Percentiles rank a stretch among this genome's conserved stretches.
These are phyloP conservation scores for Apiospora rasikravindrae DNA, from an alignment of 2,329 filamentous ascomycete genomes.

Conservation along the genomic window DNA sequence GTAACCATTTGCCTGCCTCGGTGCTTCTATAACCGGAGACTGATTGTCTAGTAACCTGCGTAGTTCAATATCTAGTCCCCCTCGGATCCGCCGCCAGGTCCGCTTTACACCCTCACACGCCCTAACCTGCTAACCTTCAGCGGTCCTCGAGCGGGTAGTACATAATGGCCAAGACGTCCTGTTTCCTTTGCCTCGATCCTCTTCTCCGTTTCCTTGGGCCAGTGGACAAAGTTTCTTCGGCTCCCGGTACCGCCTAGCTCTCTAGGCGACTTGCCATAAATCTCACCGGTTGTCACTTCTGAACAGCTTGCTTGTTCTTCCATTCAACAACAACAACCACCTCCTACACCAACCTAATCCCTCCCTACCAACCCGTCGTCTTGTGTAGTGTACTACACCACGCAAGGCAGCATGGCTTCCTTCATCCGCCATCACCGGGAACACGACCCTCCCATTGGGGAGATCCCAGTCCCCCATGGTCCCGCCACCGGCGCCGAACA, in stretches of 20 bases:
- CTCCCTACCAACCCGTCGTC: not conserved
- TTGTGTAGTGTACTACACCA: not conserved
- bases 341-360: not conserved
- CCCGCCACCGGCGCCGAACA: conserved; percentile 55
- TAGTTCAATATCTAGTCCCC: not conserved
- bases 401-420: conserved; percentile 38
- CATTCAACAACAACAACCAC: not conserved
- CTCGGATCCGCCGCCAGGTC: conserved; percentile 8
- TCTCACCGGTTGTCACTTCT: not conserved
- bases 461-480: conserved; percentile 62
- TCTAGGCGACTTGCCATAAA: not conserved
- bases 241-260: conserved; percentile 3
- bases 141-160: not conserved
- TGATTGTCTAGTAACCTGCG: not conserved
- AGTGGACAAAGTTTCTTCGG: conserved; percentile 5
- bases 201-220: conserved; percentile 6
- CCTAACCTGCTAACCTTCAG: not conserved
- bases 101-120: conserved; percentile 1
- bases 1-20: not conserved
- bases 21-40: conserved; percentile 7
- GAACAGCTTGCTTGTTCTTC: conserved; percentile 10
- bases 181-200: not conserved
- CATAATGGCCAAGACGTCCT: conserved; percentile 1
- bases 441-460: conserved; percentile 52
- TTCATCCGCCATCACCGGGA: conserved; percentile 45